Conservation (phyloP, 306 rosid genomes). For the Leucaena leucocephala region DNA sequence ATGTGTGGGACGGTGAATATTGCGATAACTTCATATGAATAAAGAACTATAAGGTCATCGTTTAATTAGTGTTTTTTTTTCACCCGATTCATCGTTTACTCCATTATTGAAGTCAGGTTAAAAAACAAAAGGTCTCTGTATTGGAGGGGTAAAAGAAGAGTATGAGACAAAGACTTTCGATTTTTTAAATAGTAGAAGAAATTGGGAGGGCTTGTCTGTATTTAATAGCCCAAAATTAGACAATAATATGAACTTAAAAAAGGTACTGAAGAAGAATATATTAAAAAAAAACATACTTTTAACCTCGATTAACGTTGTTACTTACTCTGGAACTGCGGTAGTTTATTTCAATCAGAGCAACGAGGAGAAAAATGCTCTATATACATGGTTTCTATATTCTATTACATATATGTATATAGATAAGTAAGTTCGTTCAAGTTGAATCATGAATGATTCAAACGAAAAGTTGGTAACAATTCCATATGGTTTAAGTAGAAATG, state of each 20-base stretch:
- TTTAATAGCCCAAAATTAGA: background rate
- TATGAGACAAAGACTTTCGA: background rate
- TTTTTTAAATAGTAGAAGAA: background rate
- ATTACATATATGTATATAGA: background rate
- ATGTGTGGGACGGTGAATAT: constrained; percentile 14
- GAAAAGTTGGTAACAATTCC: background rate
- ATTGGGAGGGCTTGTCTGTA: background rate
- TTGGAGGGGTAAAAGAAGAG: background rate
- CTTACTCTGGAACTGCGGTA: background rate
- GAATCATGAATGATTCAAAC: background rate
- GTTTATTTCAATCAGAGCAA: background rate
- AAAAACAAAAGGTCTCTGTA: background rate
- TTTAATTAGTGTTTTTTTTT: constrained; percentile 6
- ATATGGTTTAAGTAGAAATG: background rate
- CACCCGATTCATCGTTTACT: background rate
- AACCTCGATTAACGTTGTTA: background rate
- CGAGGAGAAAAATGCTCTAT: background rate
- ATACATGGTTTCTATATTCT: background rate
- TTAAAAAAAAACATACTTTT: background rate
- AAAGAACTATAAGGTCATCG: constrained; percentile 8
- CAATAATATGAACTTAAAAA: background rate
- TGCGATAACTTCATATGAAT: constrained; percentile 26
- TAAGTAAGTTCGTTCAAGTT: too few species aligned
- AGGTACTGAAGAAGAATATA: background rate
- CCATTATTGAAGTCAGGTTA: background rate